Evolutionary conservation across 345 rosid species (phyloP).

Genomic region (Populus euphratica): DNA sequence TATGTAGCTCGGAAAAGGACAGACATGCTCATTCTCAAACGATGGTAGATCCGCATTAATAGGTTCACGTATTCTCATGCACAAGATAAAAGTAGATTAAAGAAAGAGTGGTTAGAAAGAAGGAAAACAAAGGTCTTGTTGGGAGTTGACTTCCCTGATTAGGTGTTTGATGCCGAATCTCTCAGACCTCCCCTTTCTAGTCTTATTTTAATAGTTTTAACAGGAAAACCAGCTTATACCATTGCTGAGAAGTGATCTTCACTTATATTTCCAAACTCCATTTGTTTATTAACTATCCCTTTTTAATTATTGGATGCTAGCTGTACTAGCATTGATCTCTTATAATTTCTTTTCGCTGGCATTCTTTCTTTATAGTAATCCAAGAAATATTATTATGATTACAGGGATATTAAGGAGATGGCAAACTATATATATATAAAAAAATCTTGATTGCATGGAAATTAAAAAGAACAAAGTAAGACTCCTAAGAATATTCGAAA

Average conservation of each 20-base stretch:
- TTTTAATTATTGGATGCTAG: background rate
- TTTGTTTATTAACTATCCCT: background rate
- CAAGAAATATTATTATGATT: too few species aligned
- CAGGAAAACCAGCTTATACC: background rate
- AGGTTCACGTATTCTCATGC: conserved; percentile 42
- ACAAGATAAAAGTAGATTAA: conserved; percentile 3
- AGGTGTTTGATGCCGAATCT: conserved; percentile 25
- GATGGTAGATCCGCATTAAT: conserved; percentile 36
- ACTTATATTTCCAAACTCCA: background rate
- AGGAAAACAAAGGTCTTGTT: conserved; percentile 9
- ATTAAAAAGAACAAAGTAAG: too few species aligned
- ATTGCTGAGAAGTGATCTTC: background rate
- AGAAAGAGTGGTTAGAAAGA: background rate
- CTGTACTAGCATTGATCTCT: background rate
- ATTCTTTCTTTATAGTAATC: too few species aligned
- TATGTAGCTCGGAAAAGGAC: conserved; percentile 21
- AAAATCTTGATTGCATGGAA: too few species aligned
- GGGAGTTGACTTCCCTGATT: conserved; percentile 45
- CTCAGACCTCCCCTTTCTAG: background rate
- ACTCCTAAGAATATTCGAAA: too few species aligned
- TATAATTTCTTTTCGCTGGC: background rate
- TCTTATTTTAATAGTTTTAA: background rate
- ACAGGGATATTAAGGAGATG: too few species aligned
- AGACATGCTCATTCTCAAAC: conserved; percentile 33
- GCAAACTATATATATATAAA: too few species aligned